Percentiles rank a stretch among this genome's conserved stretches.
Conservation (phyloP, 345 rosid species). For the Corchorus olitorius region DNA sequence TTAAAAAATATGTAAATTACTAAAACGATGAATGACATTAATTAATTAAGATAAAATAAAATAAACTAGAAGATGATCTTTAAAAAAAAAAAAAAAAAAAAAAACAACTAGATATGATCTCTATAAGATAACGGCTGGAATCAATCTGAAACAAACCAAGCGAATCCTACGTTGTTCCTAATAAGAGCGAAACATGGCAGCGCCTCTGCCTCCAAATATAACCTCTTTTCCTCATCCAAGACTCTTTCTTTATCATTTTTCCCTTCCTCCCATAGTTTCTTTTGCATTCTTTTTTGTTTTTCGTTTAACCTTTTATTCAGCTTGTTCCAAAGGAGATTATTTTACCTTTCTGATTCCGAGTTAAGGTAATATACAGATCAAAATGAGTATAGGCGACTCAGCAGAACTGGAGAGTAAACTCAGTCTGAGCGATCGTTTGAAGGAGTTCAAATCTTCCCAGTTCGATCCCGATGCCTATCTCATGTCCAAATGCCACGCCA, state of each 20-base stretch:
- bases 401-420: conserved; percentile 61
- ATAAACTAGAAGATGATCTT: too few relatives aligned
- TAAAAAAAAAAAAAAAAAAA: too few relatives aligned
- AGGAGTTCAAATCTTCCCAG: conserved; percentile 67
- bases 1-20: too few relatives aligned
- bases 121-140: not conserved
- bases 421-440: conserved; percentile 75
- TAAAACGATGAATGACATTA: too few relatives aligned
- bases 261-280: not conserved
- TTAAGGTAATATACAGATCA: too few relatives aligned
- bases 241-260: not conserved
- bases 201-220: not conserved
- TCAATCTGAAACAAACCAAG: conserved; percentile 31
- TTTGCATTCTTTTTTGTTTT: not conserved
- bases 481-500: conserved; percentile 67
- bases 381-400: conserved; percentile 64
- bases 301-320: not conserved
- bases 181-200: not conserved
- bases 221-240: not conserved
- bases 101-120: not conserved
- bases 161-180: conserved; percentile 28
- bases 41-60: too few relatives aligned
- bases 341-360: not conserved
- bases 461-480: conserved; percentile 73
- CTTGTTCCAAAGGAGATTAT: not conserved